Evolutionary conservation across 495 filamentous ascomycete species (phyloP).

Genomic region (Jackrogersella multiformis): DNA sequence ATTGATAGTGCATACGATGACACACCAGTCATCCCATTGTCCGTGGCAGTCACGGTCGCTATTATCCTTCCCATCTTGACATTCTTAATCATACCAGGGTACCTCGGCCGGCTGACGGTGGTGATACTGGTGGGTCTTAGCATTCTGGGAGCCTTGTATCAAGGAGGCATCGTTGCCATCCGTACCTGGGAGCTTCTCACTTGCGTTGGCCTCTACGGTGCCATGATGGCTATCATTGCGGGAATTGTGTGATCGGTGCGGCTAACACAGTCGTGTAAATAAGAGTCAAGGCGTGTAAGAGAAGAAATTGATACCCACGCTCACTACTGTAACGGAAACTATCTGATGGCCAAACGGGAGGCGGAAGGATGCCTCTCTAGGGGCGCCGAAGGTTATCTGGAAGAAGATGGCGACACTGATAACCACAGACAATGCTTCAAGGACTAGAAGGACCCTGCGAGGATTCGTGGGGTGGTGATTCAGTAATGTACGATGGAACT

Average conservation of each 20-base stretch:
- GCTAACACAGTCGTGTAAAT: no score
- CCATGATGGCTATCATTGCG: constrained; percentile 55
- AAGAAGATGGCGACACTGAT: no score
- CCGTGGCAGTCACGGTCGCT: constrained; percentile 63
- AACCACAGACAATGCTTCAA: no score
- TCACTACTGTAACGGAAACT: no score
- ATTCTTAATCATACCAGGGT: constrained; percentile 63
- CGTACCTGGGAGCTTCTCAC: constrained; percentile 45
- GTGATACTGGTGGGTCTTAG: constrained; percentile 51
- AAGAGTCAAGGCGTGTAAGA: no score
- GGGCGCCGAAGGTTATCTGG: no score
- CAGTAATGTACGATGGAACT: no score
- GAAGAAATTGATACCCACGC: no score
- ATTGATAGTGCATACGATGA: constrained; percentile 24
- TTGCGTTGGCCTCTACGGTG: constrained; percentile 53
- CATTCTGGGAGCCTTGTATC: constrained; percentile 44
- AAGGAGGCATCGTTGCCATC: constrained; percentile 42
- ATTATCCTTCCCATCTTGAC: constrained; percentile 68
- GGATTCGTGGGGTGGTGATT: no score
- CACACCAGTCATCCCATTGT: constrained; percentile 47
- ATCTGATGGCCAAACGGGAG: no score
- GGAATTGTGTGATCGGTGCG: constrained; percentile 43
- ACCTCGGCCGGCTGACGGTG: constrained; percentile 64
- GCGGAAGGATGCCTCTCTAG: no score
- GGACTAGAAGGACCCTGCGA: no score